Evolutionary conservation across 805 yeast genomes (phyloP).

Genomic region (Wickerhamomyces hampshirensis): DNA sequence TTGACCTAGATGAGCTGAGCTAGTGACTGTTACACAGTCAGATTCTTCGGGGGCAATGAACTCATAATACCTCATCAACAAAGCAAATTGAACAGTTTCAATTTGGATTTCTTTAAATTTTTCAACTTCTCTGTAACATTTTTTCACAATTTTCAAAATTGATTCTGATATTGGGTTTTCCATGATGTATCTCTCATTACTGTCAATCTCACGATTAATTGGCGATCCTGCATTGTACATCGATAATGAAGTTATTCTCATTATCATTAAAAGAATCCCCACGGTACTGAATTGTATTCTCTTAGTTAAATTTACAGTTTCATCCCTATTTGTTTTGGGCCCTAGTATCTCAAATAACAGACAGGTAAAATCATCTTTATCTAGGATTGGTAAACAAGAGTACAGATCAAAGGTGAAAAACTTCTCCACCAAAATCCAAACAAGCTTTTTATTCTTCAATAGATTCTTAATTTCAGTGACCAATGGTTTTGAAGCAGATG

Average conservation of each 20-base stretch:
- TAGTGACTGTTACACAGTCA: constrained; percentile 18
- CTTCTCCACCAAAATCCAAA: constrained; percentile 22
- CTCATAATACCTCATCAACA: constrained; percentile 15
- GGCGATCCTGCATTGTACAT: constrained; percentile 18
- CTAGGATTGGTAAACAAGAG: constrained; percentile 18
- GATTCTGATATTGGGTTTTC: constrained; percentile 14
- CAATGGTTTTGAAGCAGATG: constrained; percentile 3
- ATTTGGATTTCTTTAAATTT: constrained; percentile 12
- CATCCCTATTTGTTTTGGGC: constrained; percentile 2
- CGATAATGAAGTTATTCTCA: constrained; percentile 21
- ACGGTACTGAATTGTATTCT: constrained; percentile 16
- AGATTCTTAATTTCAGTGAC: constrained; percentile 2
- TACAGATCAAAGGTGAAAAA: constrained; percentile 22
- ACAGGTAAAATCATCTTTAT: constrained; percentile 13
- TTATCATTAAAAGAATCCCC: constrained; percentile 18
- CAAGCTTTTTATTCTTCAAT: constrained; percentile 16
- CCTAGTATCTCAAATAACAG: constrained; percentile 16
- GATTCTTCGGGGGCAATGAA: constrained; percentile 21
- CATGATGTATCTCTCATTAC: constrained; percentile 15
- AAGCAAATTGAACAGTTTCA: constrained; percentile 17
- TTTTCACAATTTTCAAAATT: constrained; percentile 7
- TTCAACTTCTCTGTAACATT: constrained; percentile 14
- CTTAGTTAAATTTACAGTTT: constrained; percentile 12
- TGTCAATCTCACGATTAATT: constrained; percentile 1
- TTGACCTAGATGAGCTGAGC: constrained; percentile 17